phyloP scores from a whole-genome alignment of 73 alveolate species.

The Tetrahymena borealis region DNA sequence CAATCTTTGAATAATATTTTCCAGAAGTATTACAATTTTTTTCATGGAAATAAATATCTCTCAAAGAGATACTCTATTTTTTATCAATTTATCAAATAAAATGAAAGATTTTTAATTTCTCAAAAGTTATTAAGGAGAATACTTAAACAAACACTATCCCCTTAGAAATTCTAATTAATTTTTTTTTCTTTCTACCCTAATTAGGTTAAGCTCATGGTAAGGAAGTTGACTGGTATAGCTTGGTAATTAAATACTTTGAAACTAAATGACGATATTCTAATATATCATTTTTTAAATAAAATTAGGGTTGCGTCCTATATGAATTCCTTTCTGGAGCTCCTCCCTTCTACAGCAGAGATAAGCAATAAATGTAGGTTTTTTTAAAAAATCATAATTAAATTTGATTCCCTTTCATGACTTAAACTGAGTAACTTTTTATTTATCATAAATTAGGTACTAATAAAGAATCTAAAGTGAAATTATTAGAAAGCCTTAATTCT shows the following conservation, averaged over 20 bases:
- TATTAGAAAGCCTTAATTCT: background rate
- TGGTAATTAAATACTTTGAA: background rate
- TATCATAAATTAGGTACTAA: background rate
- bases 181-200: background rate
- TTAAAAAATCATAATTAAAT: background rate
- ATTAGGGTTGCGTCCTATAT: slow-evolving; percentile 68
- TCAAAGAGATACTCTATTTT: too few relatives aligned
- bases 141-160: too few relatives aligned
- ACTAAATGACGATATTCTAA: background rate
- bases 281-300: background rate
- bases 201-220: slow-evolving; percentile 18
- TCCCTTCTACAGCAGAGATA: slow-evolving; percentile 78
- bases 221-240: slow-evolving; percentile 38
- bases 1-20: too few relatives aligned
- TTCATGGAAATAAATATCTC: too few relatives aligned
- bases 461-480: background rate
- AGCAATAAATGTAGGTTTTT: slow-evolving; percentile 52
- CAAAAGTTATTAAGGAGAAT: too few relatives aligned
- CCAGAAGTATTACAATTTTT: too few relatives aligned
- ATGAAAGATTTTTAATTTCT: too few relatives aligned
- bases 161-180: background rate
- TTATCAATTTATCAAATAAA: too few relatives aligned
- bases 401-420: background rate
- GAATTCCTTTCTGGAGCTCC: slow-evolving; percentile 85
- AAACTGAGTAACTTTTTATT: background rate